Evolutionary conservation across 2,329 filamentous ascomycete species (phyloP), one percentile per base, ranked within the genome.

Genomic region (Colletotrichum sp.): DNA sequence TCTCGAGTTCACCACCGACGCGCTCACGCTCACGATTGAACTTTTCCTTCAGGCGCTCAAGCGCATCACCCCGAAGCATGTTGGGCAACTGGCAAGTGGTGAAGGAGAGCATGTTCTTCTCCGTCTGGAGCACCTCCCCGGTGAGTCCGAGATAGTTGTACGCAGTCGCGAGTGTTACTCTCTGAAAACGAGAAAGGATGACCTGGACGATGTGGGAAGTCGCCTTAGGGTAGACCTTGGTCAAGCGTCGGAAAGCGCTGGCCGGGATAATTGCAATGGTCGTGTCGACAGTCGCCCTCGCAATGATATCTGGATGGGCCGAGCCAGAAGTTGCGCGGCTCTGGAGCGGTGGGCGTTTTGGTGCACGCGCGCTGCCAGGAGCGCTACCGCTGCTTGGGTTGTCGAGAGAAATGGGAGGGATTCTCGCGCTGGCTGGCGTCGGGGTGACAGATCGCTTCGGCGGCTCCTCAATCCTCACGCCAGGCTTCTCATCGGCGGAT

Each of bases 261-360:
- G 97, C 97, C 2, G 98, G 98, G 73, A 99, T 99, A 78, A 99
- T 98, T 8, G 97, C 97, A 84, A 99, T 98, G 0, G 98, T 99
- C 0, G 97, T 99, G 82, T 99, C 98, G 28, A 98, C 94, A 18
- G 96, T 98, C 8, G 97, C 97, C 78, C 97, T 92, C n/a, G 96
- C 97, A 78, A 99, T 95, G 77, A 99, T 97, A 82, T 99, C 97
- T 13, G 97, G 97, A 85, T 99, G 97, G 0, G 95, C 96, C 16
- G 97, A 99, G 78, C 93, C 94, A 13, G 92, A 91, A 36, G 87
- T 85, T 18, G 82, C 82, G 71, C 89, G 86, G 77, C 88, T 88
- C 15, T 85, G 84, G 59, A 85, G 79, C 6, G 78, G 75, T 4
- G 89, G 89, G 26, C 87, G 86, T 34, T 80, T 82, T 18, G 76